Conservation (phyloP, 129 eudicot genomes). For the Scalesia atractyloides region DNA sequence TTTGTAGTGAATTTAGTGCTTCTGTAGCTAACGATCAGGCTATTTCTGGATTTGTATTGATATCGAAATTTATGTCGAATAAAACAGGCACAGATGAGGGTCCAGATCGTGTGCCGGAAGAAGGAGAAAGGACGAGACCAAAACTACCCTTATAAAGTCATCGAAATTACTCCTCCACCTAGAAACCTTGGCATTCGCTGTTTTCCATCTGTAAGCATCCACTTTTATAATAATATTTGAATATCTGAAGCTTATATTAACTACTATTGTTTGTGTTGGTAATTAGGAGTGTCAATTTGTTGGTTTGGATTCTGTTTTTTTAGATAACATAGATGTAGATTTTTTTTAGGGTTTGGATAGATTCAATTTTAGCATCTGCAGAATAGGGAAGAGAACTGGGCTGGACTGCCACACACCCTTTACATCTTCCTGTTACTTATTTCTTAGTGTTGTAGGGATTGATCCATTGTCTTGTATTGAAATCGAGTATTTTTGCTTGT, state of each 20-base stretch:
- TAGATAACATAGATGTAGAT: not conserved
- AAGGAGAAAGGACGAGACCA: conserved; percentile 72
- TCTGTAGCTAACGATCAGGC: conserved; percentile 3
- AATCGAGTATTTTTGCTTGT: not conserved
- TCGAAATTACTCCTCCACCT: conserved; percentile 92
- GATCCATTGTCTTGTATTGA: not conserved
- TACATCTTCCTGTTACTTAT: not conserved
- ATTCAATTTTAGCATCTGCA: not conserved
- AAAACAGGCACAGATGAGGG: conserved; percentile 43
- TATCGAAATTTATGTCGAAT: not conserved
- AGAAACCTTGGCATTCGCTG: conserved; percentile 80
- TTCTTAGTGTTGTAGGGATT: not conserved
- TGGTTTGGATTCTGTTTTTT: not conserved
- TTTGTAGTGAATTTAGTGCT: not conserved
- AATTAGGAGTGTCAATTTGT: not conserved
- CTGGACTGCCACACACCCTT: conserved; percentile 8
- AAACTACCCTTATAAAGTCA: conserved; percentile 75
- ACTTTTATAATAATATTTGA: not conserved
- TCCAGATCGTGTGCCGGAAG: conserved; percentile 62
- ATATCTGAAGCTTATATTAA: not conserved
- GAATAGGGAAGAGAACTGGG: conserved; percentile 7
- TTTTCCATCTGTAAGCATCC: conserved; percentile 67
- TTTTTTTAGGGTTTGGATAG: not conserved
- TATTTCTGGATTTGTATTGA: conserved; percentile 2
- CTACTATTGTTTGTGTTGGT: not conserved